Conservation (phyloP, 2,329 filamentous ascomycete genomes). For the Aquanectria penicillioides region DNA sequence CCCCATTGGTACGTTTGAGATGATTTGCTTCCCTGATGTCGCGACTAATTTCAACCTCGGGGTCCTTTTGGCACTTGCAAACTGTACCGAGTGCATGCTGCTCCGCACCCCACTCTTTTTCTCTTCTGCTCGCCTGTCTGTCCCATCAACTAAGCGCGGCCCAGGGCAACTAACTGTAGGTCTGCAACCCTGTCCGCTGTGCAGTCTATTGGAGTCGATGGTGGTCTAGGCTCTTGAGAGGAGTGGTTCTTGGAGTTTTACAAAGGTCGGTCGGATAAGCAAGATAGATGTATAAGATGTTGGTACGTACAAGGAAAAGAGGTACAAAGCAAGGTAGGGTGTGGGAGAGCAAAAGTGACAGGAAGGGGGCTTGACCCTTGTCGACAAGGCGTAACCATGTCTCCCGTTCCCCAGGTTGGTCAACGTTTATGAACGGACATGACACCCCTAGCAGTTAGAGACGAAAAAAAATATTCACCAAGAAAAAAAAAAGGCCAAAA, state of each 20-base stretch:
- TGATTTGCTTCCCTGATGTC: conserved; percentile 14
- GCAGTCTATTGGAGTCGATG: conserved; percentile 2
- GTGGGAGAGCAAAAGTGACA: no score
- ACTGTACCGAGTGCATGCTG: background rate
- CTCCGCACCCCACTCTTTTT: no score
- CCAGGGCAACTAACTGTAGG: background rate
- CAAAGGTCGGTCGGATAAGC: no score
- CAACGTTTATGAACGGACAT: background rate
- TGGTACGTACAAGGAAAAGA: no score
- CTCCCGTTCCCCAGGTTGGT: background rate
- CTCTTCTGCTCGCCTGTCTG: background rate
- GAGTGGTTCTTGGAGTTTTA: no score
- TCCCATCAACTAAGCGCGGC: background rate
- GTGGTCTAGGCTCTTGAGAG: conserved; percentile 1
- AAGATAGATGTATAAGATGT: no score
- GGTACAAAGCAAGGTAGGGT: no score
- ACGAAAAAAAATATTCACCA: no score
- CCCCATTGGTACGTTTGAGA: conserved; percentile 35
- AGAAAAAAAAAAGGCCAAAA: no score
- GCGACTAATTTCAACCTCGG: conserved; percentile 20
- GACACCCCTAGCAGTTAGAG: background rate
- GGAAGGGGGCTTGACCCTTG: no score
- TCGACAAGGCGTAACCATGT: background rate
- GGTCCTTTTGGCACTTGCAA: background rate
- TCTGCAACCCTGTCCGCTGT: background rate